Percentiles rank a stretch among this genome's conserved stretches.
phyloP scores from a whole-genome alignment of 192 early-diverging fungal genomes.

The Spinellus fusiger region DNA sequence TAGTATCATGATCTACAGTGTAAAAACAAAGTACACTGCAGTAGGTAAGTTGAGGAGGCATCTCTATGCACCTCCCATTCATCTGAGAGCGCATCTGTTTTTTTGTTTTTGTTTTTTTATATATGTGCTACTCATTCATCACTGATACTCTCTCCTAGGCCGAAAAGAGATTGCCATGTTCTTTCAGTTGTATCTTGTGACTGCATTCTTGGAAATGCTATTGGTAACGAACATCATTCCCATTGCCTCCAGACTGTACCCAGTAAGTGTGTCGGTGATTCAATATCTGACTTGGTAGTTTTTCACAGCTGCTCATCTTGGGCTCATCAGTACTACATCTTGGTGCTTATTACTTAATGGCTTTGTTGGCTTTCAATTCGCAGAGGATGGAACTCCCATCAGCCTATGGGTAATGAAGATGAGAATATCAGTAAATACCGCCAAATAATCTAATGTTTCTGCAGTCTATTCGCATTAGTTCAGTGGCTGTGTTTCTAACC shows the following conservation, averaged over 20 bases:
- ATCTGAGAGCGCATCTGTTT: no score
- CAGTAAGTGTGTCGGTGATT: conserved; percentile 28
- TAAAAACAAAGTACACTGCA: conserved; percentile 97
- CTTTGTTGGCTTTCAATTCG: conserved; percentile 93
- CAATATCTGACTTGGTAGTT: conserved; percentile 45
- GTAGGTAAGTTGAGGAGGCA: conserved; percentile 66
- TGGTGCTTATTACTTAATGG: conserved; percentile 93
- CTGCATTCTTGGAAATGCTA: conserved; percentile 81
- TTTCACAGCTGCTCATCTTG: conserved; percentile 75
- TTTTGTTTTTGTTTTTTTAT: not conserved
- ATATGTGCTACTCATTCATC: not conserved
- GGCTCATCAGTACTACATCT: conserved; percentile 73
- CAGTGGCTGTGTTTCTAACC: conserved; percentile 68
- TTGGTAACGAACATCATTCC: conserved; percentile 90
- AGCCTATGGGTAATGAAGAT: conserved; percentile 73
- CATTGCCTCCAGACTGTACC: conserved; percentile 64
- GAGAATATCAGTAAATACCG: conserved; percentile 10
- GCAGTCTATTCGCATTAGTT: conserved; percentile 75
- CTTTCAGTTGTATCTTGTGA: conserved; percentile 89
- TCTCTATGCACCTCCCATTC: not conserved
- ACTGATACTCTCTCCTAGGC: conserved; percentile 38
- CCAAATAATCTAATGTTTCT: not conserved
- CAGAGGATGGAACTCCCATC: conserved; percentile 87
- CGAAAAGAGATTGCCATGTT: conserved; percentile 97
- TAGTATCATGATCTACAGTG: conserved; percentile 93